Conservation (phyloP, 2,329 filamentous ascomycete genomes). For the Cercospora sojina region DNA sequence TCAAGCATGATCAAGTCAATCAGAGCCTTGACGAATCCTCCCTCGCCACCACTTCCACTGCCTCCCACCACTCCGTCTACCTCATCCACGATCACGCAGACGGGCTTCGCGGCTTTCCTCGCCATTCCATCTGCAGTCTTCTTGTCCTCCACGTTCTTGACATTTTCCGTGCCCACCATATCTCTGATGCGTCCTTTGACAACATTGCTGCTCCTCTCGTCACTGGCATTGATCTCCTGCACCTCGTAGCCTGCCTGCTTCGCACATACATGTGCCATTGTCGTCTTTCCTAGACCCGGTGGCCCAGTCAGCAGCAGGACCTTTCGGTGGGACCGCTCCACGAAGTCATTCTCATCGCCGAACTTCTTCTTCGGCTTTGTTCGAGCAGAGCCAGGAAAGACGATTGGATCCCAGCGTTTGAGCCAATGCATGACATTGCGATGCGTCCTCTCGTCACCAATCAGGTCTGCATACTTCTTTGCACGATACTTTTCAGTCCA, state of each 20-base stretch:
- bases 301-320: slow-evolving; percentile 88
- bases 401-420: slow-evolving; percentile 88
- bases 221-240: slow-evolving; percentile 95
- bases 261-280: slow-evolving; percentile 91
- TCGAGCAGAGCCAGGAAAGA: slow-evolving; percentile 76
- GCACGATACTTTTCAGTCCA: slow-evolving; percentile 99
- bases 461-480: slow-evolving; percentile 84
- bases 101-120: slow-evolving; percentile 74
- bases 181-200: slow-evolving; percentile 90
- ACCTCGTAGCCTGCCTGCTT: slow-evolving; percentile 94
- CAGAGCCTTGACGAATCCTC: slow-evolving; percentile 90
- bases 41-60: slow-evolving; percentile 71
- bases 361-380: slow-evolving; percentile 51
- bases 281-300: slow-evolving; percentile 93
- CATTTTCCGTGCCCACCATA: slow-evolving; percentile 89
- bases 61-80: slow-evolving; percentile 91
- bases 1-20: slow-evolving; percentile 86
- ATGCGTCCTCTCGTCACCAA: slow-evolving; percentile 93
- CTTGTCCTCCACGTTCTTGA: slow-evolving; percentile 64
- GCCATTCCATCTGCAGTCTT: slow-evolving; percentile 56
- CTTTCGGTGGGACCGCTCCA: slow-evolving; percentile 76
- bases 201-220: slow-evolving; percentile 85
- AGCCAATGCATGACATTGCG: slow-evolving; percentile 87
- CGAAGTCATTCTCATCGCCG: slow-evolving; percentile 45
- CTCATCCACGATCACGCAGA: slow-evolving; percentile 94